phyloP scores from a whole-genome alignment of 306 rosid species.

The Vigna mungo region DNA sequence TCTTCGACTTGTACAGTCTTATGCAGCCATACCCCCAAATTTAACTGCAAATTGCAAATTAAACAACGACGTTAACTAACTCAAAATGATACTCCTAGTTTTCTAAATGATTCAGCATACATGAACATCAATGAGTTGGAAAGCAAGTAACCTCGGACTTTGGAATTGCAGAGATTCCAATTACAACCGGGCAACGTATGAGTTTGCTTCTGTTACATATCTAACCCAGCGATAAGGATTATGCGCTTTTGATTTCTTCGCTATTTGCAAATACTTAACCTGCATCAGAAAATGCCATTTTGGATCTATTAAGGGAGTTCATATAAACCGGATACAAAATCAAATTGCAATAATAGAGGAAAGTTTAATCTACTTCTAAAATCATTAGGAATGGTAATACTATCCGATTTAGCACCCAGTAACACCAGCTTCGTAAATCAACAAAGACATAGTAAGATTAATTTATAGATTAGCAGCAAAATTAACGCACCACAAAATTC shows the following conservation, averaged over 20 bases:
- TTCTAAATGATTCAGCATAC: slow-evolving; percentile 33
- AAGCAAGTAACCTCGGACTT: slow-evolving; percentile 29
- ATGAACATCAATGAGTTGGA: slow-evolving; percentile 29
- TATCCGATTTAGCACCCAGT: slow-evolving; percentile 3
- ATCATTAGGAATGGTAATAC: not conserved
- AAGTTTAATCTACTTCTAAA: slow-evolving; percentile 33
- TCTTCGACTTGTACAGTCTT: not conserved
- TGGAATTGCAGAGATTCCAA: slow-evolving; percentile 9
- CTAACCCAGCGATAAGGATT: slow-evolving; percentile 96
- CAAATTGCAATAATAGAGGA: slow-evolving; percentile 9
- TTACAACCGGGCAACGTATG: slow-evolving; percentile 86
- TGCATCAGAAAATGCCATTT: slow-evolving; percentile 50
- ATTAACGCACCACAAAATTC: not conserved
- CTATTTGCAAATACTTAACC: slow-evolving; percentile 96
- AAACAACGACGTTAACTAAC: not conserved
- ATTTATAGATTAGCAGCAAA: slow-evolving; percentile 27
- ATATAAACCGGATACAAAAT: slow-evolving; percentile 2
- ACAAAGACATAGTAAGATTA: not conserved
- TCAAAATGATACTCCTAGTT: slow-evolving; percentile 10
- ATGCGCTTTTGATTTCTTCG: slow-evolving; percentile 66
- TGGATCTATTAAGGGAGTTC: slow-evolving; percentile 28
- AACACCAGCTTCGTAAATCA: slow-evolving; percentile 37
- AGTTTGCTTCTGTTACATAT: slow-evolving; percentile 86
- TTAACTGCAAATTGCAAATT: not conserved
- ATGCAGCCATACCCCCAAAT: slow-evolving; percentile 6